Evolutionary conservation across 2,329 filamentous ascomycete genomes (phyloP), one percentile per base, ranked within the genome.

Genomic region (Diaporthe velutina): DNA sequence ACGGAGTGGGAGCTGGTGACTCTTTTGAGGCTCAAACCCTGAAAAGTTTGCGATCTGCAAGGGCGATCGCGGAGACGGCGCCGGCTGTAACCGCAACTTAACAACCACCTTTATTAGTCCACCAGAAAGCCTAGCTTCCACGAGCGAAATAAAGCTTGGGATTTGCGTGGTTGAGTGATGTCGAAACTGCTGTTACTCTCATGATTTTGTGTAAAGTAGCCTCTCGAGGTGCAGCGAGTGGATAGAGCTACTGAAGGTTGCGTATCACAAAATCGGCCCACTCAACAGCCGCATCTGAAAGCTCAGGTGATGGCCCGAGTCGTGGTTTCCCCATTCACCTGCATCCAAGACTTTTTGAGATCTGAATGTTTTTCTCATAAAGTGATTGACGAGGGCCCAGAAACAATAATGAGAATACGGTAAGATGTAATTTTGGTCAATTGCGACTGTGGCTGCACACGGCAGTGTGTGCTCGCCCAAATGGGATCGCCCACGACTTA

Each of bases 11-110:
- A 58, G 30, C 22, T 12, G 42, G n/a, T 52, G 42, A 38, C 40
- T 38, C 33, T 17, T 64, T 64, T 22, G 42, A 64, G 55, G 70
- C 60, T 71, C 55, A 64, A 35, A 58, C 73, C 57, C 70, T 74
- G 73, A 74, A 74, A 74, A 74, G 48, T 74, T 71, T 74, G 71
- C 71, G 54, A 48, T 35, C 52, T 61, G 70, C 70, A 70, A 73
- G 70, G 73, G 74, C 70, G 74, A 75, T 73, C 45, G 64, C 71
- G 71, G 73, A 74, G 35, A 45, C 35, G 71, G 70, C 55, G 33
- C 48, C 74, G 71, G 71, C 52, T 70, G 25, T 40, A 75, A 64
- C 70, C 71, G 71, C 61, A 55, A 70, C 70, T 33, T 10, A 58
- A 58, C 12, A 25, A 28, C 54, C n/a, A 45, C 45, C 13, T 10